These are phyloP conservation scores for Hirsutella thompsonii DNA, from an alignment of 2,329 filamentous ascomycete species.

Conservation along the genomic window DNA sequence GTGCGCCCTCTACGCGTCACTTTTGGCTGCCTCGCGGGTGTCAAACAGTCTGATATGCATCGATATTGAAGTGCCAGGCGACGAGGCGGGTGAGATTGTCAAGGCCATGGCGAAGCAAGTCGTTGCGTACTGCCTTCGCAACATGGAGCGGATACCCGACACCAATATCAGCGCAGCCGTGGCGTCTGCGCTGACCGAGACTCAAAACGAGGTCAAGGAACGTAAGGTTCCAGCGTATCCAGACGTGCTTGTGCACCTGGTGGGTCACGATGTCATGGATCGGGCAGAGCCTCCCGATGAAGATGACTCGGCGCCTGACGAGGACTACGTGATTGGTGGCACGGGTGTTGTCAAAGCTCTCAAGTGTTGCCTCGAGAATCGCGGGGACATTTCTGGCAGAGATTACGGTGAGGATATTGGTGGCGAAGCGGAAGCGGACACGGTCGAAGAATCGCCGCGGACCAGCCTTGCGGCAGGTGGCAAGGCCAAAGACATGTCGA, in stretches of 20 bases:
- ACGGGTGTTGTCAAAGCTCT: constrained; percentile 92
- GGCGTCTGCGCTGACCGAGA: constrained; percentile 28
- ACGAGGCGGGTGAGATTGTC: constrained; percentile 77
- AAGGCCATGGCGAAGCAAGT: constrained; percentile 88
- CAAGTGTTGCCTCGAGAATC: constrained; percentile 78
- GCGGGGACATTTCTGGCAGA: constrained; percentile 45
- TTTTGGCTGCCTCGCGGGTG: constrained; percentile 76
- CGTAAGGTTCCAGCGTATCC: constrained; percentile 38
- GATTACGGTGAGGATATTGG: constrained; percentile 28
- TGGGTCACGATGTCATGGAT: constrained; percentile 50
- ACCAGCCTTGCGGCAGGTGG: constrained; percentile 27
- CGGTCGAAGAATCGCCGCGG: constrained; percentile 23
- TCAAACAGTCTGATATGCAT: constrained; percentile 77
- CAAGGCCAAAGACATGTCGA: constrained; percentile 86
- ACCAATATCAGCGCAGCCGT: constrained; percentile 41
- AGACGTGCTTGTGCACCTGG: constrained; percentile 75
- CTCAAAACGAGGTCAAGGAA: constrained; percentile 15
- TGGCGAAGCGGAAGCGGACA: constrained; percentile 30
- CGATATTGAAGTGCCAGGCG: constrained; percentile 77
- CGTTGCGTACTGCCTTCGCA: constrained; percentile 86
- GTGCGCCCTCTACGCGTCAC: constrained; percentile 81
- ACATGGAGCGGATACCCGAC: constrained; percentile 70
- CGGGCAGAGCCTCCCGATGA: constrained; percentile 43
- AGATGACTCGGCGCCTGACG: constrained; percentile 62
- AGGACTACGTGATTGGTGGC: constrained; percentile 92